These are phyloP conservation scores for Platanus orientalis DNA, from an alignment of 164 flowering plant genomes.

Conservation along the genomic window DNA sequence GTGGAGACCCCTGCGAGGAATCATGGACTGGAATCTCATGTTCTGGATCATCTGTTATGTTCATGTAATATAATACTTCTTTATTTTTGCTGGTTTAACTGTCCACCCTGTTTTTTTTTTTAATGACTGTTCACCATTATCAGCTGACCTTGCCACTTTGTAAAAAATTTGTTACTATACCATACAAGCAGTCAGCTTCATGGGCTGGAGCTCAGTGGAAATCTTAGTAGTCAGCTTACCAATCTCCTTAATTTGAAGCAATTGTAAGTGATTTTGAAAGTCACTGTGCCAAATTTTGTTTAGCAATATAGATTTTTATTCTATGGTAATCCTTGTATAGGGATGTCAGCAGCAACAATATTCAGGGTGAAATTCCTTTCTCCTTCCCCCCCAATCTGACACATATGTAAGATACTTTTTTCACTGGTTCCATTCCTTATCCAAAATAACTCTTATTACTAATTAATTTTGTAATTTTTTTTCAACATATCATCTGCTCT, in stretches of 20 bases:
- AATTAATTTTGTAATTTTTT: neutral
- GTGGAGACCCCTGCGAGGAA: conserved; percentile 80
- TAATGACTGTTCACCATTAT: neutral
- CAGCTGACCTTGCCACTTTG: neutral
- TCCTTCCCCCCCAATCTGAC: conserved; percentile 64
- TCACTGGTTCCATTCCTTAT: neutral
- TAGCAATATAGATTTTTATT: neutral
- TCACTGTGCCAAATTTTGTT: neutral
- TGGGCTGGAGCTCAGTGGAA: conserved; percentile 52
- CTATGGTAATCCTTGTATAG: conserved; percentile 26
- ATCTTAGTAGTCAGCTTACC: conserved; percentile 45
- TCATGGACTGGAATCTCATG: conserved; percentile 78
- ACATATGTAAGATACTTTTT: conserved; percentile 47
- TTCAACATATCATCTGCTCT: neutral
- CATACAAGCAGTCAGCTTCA: conserved; percentile 41
- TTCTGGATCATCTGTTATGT: conserved; percentile 47
- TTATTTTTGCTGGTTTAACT: neutral
- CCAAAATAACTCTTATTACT: neutral
- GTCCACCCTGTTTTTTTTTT: no score
- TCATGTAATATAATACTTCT: conserved; percentile 37
- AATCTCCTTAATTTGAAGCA: conserved; percentile 52
- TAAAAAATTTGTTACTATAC: neutral
- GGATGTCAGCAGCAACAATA: conserved; percentile 64
- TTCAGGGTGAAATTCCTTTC: conserved; percentile 60
- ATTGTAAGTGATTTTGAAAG: conserved; percentile 40